Percentiles rank a stretch among this genome's conserved stretches.
These are phyloP conservation scores for Chaetomium sp. DNA, from an alignment of 2,329 filamentous ascomycete genomes.

Conservation along the genomic window DNA sequence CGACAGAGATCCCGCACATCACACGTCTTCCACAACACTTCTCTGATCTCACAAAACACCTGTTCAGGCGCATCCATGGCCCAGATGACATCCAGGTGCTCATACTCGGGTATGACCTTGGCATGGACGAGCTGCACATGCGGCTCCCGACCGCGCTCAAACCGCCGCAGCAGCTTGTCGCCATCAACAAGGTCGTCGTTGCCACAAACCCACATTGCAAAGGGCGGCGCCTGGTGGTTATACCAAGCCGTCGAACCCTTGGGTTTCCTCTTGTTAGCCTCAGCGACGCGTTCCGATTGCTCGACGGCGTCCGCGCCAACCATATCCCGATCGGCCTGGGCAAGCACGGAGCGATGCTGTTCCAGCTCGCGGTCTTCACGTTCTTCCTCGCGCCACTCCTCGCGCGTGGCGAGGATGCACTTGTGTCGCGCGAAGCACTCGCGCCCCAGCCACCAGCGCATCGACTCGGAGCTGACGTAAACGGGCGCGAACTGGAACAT, in stretches of 20 bases:
- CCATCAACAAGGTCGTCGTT: constrained; percentile 83
- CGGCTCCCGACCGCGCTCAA: constrained; percentile 73
- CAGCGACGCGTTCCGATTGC: constrained; percentile 24
- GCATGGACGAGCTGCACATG: constrained; percentile 72
- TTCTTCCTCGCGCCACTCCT: constrained; percentile 59
- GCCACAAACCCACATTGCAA: constrained; percentile 84
- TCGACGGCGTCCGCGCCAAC: constrained; percentile 16
- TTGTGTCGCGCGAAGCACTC: constrained; percentile 76
- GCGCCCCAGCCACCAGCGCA: constrained; percentile 91
- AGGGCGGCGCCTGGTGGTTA: constrained; percentile 67
- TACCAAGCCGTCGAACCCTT: constrained; percentile 69
- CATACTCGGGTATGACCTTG: constrained; percentile 79
- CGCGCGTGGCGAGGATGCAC: constrained; percentile 76
- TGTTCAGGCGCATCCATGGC: constrained; percentile 81
- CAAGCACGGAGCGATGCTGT: constrained; percentile 14
- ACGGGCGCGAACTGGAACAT: constrained; percentile 92
- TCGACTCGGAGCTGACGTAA: constrained; percentile 81
- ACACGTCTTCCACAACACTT: constrained; percentile 78
- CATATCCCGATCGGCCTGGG: constrained; percentile 32
- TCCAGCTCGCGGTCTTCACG: constrained; percentile 47
- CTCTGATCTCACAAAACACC: constrained; percentile 72
- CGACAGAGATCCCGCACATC: constrained; percentile 50
- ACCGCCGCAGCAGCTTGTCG: constrained; percentile 61
- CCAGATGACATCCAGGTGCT: constrained; percentile 94
- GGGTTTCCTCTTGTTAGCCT: constrained; percentile 32